Evolutionary conservation across 192 early-diverging fungal species (phyloP).

Genomic region (Coemansia sp.): DNA sequence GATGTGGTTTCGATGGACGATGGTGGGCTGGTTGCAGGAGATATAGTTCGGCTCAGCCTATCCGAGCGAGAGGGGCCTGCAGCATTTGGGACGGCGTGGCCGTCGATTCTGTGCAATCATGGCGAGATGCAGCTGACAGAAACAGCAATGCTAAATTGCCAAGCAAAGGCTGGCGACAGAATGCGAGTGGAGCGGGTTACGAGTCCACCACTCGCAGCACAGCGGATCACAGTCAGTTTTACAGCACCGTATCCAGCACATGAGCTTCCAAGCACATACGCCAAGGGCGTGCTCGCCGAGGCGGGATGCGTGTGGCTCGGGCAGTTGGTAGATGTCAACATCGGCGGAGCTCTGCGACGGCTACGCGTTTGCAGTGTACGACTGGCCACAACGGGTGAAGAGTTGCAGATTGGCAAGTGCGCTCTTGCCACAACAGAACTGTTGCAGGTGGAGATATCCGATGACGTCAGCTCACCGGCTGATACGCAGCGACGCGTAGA

Average conservation of each 20-base stretch:
- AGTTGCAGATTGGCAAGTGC: conserved; percentile 1
- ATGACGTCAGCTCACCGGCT: no score
- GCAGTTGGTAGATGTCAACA: conserved; percentile 32
- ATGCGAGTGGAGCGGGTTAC: conserved; percentile 21
- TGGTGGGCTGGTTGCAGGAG: conserved; percentile 26
- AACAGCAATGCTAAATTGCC: conserved; percentile 28
- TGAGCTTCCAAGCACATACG: conserved; percentile 16
- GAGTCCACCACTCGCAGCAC: conserved; percentile 8
- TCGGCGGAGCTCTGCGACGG: conserved; percentile 21
- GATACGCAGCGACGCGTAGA: neutral
- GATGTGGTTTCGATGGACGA: conserved; percentile 28
- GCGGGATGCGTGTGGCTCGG: conserved; percentile 23
- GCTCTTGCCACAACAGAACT: conserved; percentile 6
- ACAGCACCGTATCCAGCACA: conserved; percentile 5
- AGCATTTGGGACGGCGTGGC: conserved; percentile 45
- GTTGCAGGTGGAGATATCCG: conserved; percentile 3
- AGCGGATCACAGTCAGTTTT: conserved; percentile 14
- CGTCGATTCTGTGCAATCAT: conserved; percentile 14
- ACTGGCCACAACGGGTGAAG: neutral
- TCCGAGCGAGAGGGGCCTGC: neutral
- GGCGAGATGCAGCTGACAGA: conserved; percentile 26
- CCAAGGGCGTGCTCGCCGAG: conserved; percentile 30
- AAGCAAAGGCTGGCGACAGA: conserved; percentile 33
- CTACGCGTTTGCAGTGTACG: conserved; percentile 14
- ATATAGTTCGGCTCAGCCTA: conserved; percentile 26